phyloP scores from a whole-genome alignment of 768 basidiomycete genomes.

The Suillus bovinus region DNA sequence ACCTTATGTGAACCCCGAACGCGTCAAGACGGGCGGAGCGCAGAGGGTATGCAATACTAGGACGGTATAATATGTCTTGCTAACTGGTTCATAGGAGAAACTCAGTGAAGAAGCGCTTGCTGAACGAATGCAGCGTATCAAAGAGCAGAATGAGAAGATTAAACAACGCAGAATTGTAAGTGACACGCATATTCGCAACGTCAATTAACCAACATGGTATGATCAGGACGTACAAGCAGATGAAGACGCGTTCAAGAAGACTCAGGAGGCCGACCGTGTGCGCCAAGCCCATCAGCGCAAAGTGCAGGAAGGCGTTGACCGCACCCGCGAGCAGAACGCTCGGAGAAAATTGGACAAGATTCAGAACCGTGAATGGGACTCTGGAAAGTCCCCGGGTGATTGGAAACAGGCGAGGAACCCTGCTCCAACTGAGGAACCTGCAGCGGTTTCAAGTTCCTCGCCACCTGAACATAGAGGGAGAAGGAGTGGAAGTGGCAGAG shows the following conservation, averaged over 20 bases:
- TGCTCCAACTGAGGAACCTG: constrained; percentile 10
- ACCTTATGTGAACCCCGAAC: constrained; percentile 80
- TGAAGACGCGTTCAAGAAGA: constrained; percentile 74
- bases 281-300: constrained; percentile 59
- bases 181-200: constrained; percentile 9
- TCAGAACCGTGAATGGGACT: constrained; percentile 82
- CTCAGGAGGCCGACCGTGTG: constrained; percentile 61
- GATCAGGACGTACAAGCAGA: constrained; percentile 77
- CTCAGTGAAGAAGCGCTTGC: constrained; percentile 64
- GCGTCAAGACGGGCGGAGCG: constrained; percentile 79
- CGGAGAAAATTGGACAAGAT: constrained; percentile 81
- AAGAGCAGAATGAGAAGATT: constrained; percentile 75
- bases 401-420: constrained; percentile 18
- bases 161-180: constrained; percentile 65
- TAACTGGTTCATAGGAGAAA: constrained; percentile 54
- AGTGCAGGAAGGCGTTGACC: constrained; percentile 68
- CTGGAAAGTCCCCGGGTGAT: constrained; percentile 51
- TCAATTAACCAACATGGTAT: constrained; percentile 8
- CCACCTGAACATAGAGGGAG: constrained; percentile 22
- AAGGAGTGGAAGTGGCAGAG: constrained; percentile 33
- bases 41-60: constrained; percentile 53
- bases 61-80: background rate
- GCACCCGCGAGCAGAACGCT: constrained; percentile 76
- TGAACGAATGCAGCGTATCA: constrained; percentile 68
- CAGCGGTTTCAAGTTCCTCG: constrained; percentile 13